Percentiles rank a stretch among this genome's conserved stretches.
Conservation (phyloP, 371 early-diverging fungal genomes). For the Apophysomyces variabilis region DNA sequence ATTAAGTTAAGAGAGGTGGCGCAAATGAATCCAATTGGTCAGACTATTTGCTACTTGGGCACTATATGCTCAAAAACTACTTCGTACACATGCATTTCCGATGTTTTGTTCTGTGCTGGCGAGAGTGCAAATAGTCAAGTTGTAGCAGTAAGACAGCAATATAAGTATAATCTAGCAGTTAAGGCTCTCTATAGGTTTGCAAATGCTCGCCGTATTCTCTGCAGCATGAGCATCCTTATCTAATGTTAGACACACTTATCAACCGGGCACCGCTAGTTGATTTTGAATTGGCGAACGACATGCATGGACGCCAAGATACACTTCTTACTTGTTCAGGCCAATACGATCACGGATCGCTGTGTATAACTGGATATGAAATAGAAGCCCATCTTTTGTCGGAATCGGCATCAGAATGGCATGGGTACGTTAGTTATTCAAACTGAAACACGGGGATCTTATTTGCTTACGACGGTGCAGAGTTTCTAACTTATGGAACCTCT, state of each 20-base stretch:
- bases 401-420: conserved; percentile 30
- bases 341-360: conserved; percentile 31
- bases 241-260: conserved; percentile 25
- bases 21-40: conserved; percentile 31
- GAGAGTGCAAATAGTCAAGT: conserved; percentile 47
- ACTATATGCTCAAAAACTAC: conserved; percentile 15
- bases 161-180: neutral
- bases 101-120: conserved; percentile 36
- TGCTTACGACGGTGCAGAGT: conserved; percentile 9
- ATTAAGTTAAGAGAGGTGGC: conserved; percentile 25
- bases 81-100: neutral
- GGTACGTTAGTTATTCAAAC: conserved; percentile 20
- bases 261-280: conserved; percentile 48
- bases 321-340: conserved; percentile 41
- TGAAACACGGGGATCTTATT: neutral
- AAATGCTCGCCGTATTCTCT: neutral
- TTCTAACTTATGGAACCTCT: conserved; percentile 18
- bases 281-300: conserved; percentile 15
- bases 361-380: conserved; percentile 30
- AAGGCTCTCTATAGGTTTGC: neutral
- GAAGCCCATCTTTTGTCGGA: conserved; percentile 18
- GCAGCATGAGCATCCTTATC: neutral
- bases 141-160: conserved; percentile 31
- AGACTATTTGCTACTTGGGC: conserved; percentile 37
- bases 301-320: conserved; percentile 22